Evolutionary conservation across 73 alveolate species (phyloP), one percentile per base, ranked within the genome.

Genomic region (Effrenium voratum): DNA sequence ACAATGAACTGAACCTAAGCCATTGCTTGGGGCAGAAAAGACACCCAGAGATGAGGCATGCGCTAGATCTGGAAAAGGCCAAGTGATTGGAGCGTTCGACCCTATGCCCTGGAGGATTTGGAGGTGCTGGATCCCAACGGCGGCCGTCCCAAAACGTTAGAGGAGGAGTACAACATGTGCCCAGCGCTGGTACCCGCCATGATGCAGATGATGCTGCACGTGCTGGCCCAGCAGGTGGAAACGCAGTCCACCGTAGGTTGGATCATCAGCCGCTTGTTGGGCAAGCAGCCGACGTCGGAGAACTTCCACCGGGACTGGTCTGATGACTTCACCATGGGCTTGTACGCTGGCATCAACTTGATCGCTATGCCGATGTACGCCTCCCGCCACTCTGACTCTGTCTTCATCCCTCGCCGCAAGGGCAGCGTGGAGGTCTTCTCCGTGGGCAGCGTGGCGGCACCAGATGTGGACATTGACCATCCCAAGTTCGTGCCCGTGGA

Each of bases 141-240:
- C 2, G 98, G 81, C 5, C 52, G 90, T 24, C 98, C 98, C 10
- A 92, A 76, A 66, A 92, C 98, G 32, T 22, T 72, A 49, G 92
- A 92, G 66, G 98, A 92, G 38, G 98, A 92, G 91, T 90, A 90
- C 87, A 90, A 90, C 76, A 90, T 90, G 97, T 90, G 97, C 77
- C 97, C 97, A 15, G 45, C 46, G 97, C 46, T 90, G 77, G 97
- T 90, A 15, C 97, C 97, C 5, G 97, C 97, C 28, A 76, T 50
- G 59, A 90, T 90, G 97, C 97, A 90, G 80, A 90, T 57, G 46
- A 19, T 90, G 59, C 59, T 90, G 44, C 97, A 87, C 30, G 97
- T 90, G 44, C 59, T 90, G 43, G 97, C 97, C 32, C 55, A 55
- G 50, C 81, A 90, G 46, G 97, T 68, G 30, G 97, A 90, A 75